A percentile compares a stretch with the other conserved stretches of the same genome.
Conservation (phyloP, 495 filamentous ascomycete genomes). For the Penicillium goetzii region DNA sequence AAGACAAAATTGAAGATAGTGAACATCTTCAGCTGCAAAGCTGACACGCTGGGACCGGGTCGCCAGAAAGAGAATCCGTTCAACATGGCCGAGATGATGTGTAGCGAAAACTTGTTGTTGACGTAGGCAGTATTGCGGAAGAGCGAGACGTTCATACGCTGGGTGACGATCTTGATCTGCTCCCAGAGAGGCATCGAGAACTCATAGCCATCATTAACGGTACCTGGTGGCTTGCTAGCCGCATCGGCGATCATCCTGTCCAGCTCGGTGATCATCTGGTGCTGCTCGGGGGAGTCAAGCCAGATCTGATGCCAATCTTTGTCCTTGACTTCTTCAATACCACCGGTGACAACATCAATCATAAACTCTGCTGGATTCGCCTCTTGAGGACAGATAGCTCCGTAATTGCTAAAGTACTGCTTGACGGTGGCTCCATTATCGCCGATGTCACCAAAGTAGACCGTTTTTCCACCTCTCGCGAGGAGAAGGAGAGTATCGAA, state of each 20-base stretch:
- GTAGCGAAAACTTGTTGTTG: constrained; percentile 59
- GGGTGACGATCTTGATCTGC: constrained; percentile 58
- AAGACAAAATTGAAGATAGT: constrained; percentile 56
- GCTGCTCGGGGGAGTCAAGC: constrained; percentile 57
- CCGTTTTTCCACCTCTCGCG: constrained; percentile 67
- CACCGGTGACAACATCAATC: constrained; percentile 72
- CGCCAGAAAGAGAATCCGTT: constrained; percentile 49
- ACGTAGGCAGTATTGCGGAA: constrained; percentile 67
- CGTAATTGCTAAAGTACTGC: constrained; percentile 78
- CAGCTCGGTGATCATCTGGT: constrained; percentile 54
- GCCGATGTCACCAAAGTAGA: constrained; percentile 70
- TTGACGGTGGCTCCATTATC: constrained; percentile 52
- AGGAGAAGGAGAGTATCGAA: constrained; percentile 74
- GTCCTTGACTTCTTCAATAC: constrained; percentile 33
- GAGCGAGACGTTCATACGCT: constrained; percentile 60
- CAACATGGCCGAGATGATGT: constrained; percentile 38
- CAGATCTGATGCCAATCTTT: constrained; percentile 68
- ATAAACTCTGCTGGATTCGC: constrained; percentile 91
- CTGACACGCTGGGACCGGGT: constrained; percentile 32
- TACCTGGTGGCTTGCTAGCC: constrained; percentile 34
- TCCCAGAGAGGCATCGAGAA: constrained; percentile 61
- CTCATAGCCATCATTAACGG: constrained; percentile 46
- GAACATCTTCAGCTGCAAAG: constrained; percentile 39
- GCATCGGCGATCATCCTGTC: constrained; percentile 53
- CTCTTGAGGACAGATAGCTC: constrained; percentile 70